Evolutionary conservation across 176 grass and related monocot genomes (phyloP), one percentile per base, ranked within the genome.

Genomic region (Bolboschoenus planiculmis): DNA sequence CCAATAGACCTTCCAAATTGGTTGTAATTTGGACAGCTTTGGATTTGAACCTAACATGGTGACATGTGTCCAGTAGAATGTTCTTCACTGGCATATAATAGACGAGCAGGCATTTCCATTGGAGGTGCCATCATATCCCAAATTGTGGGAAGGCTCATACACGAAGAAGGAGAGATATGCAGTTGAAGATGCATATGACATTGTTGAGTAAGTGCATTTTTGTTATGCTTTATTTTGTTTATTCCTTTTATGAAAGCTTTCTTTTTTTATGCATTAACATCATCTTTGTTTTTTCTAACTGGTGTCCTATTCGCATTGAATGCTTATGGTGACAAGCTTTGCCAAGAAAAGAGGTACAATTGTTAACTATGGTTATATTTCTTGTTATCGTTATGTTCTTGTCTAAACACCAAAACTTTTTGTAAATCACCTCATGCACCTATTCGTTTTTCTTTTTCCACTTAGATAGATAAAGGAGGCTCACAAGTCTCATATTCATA

Each of bases 81-180:
- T 98, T 91, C 92, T 95, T 88, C 95, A 98, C 84, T 98, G 95
- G 95, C 95, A 98, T 89, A 95, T 98, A 81, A 91, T 98, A 88
- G 92, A 98, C 44, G 89, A 93, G 50, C 64, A 98, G 88, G 92
- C 95, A 47, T 98, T 98, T 79, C 95, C 95, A 4, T 88, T 98
- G 80, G 92, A 98, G 85, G 86, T 98, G 59, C 89, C 90, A 29
- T 95, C 95, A 58, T 95, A 91, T 80, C 95, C 92, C 78, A 85
- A 98, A 66, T 85, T 98, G 61, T 98, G 92, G 95, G 87, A 90
- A 84, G 92, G 92, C 79, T 93, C 95, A 53, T 98, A 93, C 83
- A 84, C 90, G 37, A 95, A 93, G 84, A 88, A 74, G 29, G 95
- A 98, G 76, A 86, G 90, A 29, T 98, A 95, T 82, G 89, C 92